Base-by-base conservation (phyloP, 768 basidiomycete genomes). In the Mycena kentingensis region DNA sequence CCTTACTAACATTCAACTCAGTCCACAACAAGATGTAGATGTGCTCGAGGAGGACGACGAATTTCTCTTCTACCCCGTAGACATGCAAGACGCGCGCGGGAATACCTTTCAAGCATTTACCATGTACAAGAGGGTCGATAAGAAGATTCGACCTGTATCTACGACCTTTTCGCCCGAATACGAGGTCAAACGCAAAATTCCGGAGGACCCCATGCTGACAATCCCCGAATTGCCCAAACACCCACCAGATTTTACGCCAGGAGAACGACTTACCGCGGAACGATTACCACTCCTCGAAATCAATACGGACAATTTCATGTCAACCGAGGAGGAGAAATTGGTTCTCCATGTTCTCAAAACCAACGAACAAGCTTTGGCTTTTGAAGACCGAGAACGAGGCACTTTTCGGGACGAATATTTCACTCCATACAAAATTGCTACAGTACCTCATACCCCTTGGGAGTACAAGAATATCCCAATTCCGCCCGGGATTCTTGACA, bases 391-490 rank as follows among this genome's bases (percentile, higher is more conserved):
- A 8, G 37, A 38, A 38, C 11, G 37, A 38, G 37, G 37, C 11
- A 38, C 37, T 38, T 38, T 64, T 27, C 15, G 52, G 4, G 60
- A 61, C 24, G 49, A 49, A 2, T 65, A 63, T 62, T 73, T 63
- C 46, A 53, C 21, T 31, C 65, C 63, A 0, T 63, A 67, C 26
- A 63, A 65, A 1, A 70, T 74, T 26, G 69, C 70, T 0, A 65
- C 63, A 2, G 55, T 69, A 1, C 53, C 63, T 2, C 75, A 77
- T 42, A 49, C 46, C 0, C 75, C 74, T 1, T 77, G 72, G 75
- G 64, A 55, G 13, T 36, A 63, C 2, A 49, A 45, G 19, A 68
- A 70, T 31, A 67, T 72, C 16, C 71, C 69, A 1, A 73, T 75
- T 19, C 71, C 70, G 0, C 65, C 64, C 10, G 70, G 69, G 10